These are phyloP conservation scores for Melanomma pulvis-pyrius DNA, from an alignment of 495 filamentous ascomycete genomes.

Conservation along the genomic window DNA sequence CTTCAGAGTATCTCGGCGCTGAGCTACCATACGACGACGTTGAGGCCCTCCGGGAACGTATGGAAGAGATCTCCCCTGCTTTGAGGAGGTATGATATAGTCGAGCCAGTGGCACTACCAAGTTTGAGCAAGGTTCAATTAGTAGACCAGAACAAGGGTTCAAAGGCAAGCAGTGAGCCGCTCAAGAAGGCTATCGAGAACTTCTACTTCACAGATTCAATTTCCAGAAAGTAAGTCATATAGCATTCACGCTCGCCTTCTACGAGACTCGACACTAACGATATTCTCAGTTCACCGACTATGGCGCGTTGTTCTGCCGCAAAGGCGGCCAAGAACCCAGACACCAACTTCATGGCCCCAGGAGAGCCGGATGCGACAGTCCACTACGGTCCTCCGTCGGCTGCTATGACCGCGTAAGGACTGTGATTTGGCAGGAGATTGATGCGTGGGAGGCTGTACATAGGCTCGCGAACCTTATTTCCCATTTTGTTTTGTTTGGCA, in stretches of 20 bases:
- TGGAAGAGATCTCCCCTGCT: slow-evolving; percentile 91
- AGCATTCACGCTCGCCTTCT: not conserved
- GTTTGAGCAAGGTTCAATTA: slow-evolving; percentile 85
- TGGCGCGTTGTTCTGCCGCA: slow-evolving; percentile 91
- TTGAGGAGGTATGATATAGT: slow-evolving; percentile 88
- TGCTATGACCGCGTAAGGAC: not conserved
- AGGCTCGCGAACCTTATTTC: not conserved
- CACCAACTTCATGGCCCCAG: slow-evolving; percentile 85
- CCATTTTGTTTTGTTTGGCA: slow-evolving; percentile 1
- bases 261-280: slow-evolving; percentile 41
- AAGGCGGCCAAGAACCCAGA: slow-evolving; percentile 70
- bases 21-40: slow-evolving; percentile 93
- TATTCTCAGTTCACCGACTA: slow-evolving; percentile 78
- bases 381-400: slow-evolving; percentile 23
- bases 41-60: slow-evolving; percentile 80
- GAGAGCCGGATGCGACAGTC: slow-evolving; percentile 49
- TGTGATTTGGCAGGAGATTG: not conserved
- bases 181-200: slow-evolving; percentile 85
- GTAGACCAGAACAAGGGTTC: slow-evolving; percentile 92
- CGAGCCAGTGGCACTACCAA: slow-evolving; percentile 70
- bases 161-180: slow-evolving; percentile 63
- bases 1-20: slow-evolving; percentile 83
- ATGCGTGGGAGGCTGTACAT: slow-evolving; percentile 8
- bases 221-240: slow-evolving; percentile 74
- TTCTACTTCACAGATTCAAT: slow-evolving; percentile 98